phyloP scores from a whole-genome alignment of 2,329 filamentous ascomycete species.

The Talaromyces islandicus region DNA sequence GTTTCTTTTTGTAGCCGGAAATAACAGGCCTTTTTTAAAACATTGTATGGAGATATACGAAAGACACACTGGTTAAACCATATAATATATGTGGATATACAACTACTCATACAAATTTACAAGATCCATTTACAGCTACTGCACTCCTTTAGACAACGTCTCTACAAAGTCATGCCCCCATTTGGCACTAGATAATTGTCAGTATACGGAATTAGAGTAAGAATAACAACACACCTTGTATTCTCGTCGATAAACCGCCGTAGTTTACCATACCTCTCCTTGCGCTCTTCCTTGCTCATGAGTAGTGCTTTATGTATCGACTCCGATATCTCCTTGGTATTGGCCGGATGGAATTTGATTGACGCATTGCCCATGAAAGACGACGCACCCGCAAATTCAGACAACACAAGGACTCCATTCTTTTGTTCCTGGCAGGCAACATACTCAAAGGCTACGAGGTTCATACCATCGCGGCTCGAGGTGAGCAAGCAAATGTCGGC shows the following conservation, averaged over 20 bases:
- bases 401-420: conserved; percentile 87
- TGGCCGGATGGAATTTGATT: conserved; percentile 91
- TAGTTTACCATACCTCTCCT: conserved; percentile 74
- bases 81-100: neutral
- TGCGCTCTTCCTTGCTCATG: conserved; percentile 75
- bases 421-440: conserved; percentile 82
- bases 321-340: conserved; percentile 83
- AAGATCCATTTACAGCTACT: neutral
- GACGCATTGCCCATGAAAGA: conserved; percentile 76
- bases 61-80: neutral
- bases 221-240: conserved; percentile 53
- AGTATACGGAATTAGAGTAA: neutral
- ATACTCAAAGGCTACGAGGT: conserved; percentile 94
- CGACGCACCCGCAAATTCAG: conserved; percentile 91
- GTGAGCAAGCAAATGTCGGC: conserved; percentile 84
- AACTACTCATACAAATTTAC: neutral
- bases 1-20: conserved; percentile 17
- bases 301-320: conserved; percentile 81
- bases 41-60: conserved; percentile 15
- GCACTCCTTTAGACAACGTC: conserved; percentile 3
- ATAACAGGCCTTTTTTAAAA: conserved; percentile 40
- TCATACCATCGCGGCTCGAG: conserved; percentile 93
- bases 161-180: conserved; percentile 10
- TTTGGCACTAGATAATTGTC: conserved; percentile 2
- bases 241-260: conserved; percentile 89